Percentiles rank a stretch among this genome's conserved stretches.
These are phyloP conservation scores for Cladosporium phlei DNA, from an alignment of 2,329 filamentous ascomycete genomes.

Conservation along the genomic window DNA sequence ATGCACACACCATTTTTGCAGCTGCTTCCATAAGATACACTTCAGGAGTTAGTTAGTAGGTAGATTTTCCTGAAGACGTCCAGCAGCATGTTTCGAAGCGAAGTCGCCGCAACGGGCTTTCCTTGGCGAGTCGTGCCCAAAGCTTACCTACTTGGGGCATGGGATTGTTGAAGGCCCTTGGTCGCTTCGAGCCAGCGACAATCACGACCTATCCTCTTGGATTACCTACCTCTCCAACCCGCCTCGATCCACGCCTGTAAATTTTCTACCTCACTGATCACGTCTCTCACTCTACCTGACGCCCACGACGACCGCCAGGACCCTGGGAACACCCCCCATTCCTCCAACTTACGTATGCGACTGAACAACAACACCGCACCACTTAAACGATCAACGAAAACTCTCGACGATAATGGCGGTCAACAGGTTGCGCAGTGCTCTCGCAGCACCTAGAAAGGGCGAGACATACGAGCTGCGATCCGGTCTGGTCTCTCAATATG, in stretches of 20 bases:
- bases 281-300: background rate
- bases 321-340: conserved; percentile 11
- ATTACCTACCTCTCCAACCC: background rate
- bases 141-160: no score
- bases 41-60: no score
- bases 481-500: conserved; percentile 95
- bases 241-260: background rate
- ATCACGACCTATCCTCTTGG: no score
- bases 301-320: background rate
- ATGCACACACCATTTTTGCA: conserved; percentile 11
- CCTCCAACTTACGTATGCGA: conserved; percentile 10
- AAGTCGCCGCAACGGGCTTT: background rate
- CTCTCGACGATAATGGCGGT: conserved; percentile 66
- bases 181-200: background rate
- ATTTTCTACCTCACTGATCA: background rate
- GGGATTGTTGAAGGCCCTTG: conserved; percentile 13
- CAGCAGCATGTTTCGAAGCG: conserved; percentile 2
- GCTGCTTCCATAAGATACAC: no score
- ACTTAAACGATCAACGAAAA: background rate
- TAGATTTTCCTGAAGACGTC: background rate
- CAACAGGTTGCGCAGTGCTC: conserved; percentile 90
- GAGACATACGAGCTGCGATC: conserved; percentile 97
- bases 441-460: conserved; percentile 88
- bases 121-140: conserved; percentile 10
- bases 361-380: conserved; percentile 7